Evolutionary conservation across 2,329 filamentous ascomycete genomes (phyloP).

Genomic region (Aspergillus uvarum): DNA sequence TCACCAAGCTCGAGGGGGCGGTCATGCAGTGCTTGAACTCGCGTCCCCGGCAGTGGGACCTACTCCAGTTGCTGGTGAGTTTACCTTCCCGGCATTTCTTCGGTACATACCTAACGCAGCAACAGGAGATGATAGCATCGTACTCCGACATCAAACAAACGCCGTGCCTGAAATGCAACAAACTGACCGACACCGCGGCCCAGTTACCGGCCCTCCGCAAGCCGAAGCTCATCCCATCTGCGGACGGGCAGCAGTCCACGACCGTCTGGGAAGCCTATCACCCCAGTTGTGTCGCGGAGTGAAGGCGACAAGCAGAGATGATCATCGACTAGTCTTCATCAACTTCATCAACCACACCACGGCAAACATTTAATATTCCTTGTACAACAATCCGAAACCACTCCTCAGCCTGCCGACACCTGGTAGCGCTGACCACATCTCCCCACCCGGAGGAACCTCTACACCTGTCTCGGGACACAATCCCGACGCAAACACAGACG

Average conservation of each 20-base stretch:
- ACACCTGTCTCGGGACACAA: no score
- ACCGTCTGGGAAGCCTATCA: constrained; percentile 39
- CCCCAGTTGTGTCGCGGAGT: constrained; percentile 23
- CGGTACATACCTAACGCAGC: background rate
- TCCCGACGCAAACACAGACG: no score
- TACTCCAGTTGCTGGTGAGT: constrained; percentile 41
- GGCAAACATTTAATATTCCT: no score
- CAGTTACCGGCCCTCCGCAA: constrained; percentile 43
- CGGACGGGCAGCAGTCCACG: constrained; percentile 19
- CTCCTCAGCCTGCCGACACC: no score
- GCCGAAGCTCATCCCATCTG: constrained; percentile 19
- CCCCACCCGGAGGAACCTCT: no score
- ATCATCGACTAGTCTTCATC: no score
- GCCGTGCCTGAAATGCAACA: constrained; percentile 40
- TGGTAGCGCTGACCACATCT: no score
- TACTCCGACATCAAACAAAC: constrained; percentile 43
- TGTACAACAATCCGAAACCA: no score
- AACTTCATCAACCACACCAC: no score
- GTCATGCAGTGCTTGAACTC: constrained; percentile 38
- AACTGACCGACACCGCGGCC: constrained; percentile 38
- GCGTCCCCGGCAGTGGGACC: constrained; percentile 40
- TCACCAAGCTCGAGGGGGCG: constrained; percentile 35
- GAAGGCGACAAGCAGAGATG: background rate
- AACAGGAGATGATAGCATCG: constrained; percentile 44
- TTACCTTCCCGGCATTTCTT: no score